Conservation (phyloP, 768 basidiomycete genomes). For the Russula compacta region DNA sequence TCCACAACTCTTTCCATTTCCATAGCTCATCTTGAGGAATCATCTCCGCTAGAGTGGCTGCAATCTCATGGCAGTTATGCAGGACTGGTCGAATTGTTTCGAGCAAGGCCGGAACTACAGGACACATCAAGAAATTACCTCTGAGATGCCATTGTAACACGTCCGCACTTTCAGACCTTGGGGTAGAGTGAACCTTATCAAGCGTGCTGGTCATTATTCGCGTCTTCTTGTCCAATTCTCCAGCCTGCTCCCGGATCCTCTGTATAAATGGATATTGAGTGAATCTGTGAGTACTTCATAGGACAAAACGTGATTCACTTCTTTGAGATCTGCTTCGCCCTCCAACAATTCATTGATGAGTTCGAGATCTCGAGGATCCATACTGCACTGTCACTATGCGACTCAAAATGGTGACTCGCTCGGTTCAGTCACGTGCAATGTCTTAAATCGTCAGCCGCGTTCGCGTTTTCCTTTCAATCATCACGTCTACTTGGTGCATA, state of each 20-base stretch:
- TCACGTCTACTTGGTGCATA: background rate
- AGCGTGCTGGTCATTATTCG: conserved; percentile 65
- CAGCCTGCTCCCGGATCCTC: conserved; percentile 76
- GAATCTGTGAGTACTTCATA: background rate
- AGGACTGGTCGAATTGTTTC: conserved; percentile 49
- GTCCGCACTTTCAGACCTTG: conserved; percentile 44
- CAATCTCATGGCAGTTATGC: conserved; percentile 43
- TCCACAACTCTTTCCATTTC: conserved; percentile 83
- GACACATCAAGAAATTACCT: background rate
- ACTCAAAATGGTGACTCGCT: too few relatives aligned
- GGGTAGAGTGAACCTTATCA: conserved; percentile 75
- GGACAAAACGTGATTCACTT: conserved; percentile 6
- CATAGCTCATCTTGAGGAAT: conserved; percentile 69
- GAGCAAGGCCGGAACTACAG: conserved; percentile 51
- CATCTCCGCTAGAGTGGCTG: conserved; percentile 42
- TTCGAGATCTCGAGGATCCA: conserved; percentile 19
- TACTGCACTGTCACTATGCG: background rate
- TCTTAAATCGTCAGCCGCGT: background rate
- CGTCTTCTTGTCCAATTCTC: conserved; percentile 65
- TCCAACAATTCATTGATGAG: conserved; percentile 16
- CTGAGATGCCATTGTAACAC: background rate
- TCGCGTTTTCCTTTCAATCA: background rate
- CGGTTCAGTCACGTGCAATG: background rate
- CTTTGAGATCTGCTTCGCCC: conserved; percentile 14
- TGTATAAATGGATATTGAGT: conserved; percentile 23